phyloP scores from a whole-genome alignment of 2,329 filamentous ascomycete genomes.

The Hymenoscyphus repandus region DNA sequence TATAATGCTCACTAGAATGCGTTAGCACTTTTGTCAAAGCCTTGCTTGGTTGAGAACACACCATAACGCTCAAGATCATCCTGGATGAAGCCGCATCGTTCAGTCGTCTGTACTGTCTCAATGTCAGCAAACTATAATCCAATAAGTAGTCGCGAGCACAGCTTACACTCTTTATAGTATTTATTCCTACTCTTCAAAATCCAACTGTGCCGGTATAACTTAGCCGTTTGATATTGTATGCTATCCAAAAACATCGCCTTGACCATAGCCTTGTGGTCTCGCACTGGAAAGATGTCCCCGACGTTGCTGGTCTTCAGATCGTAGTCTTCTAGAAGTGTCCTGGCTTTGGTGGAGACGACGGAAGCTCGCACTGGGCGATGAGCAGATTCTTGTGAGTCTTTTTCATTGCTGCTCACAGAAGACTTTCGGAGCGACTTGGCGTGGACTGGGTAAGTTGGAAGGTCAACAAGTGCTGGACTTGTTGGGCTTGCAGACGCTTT shows the following conservation, averaged over 20 bases:
- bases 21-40: too few relatives aligned
- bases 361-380: neutral
- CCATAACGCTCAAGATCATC: conserved; percentile 17
- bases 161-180: conserved; percentile 14
- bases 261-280: conserved; percentile 10
- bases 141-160: neutral
- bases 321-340: conserved; percentile 15
- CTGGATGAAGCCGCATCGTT: conserved; percentile 15
- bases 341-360: neutral
- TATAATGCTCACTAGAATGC: conserved; percentile 10
- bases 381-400: neutral
- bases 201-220: conserved; percentile 17
- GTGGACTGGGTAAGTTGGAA: neutral
- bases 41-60: conserved; percentile 1
- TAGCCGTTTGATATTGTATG: conserved; percentile 13
- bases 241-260: conserved; percentile 14
- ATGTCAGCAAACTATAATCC: neutral
- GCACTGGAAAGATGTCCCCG: conserved; percentile 3
- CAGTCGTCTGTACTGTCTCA: conserved; percentile 6
- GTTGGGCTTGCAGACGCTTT: neutral
- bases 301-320: conserved; percentile 6
- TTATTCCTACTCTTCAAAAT: conserved; percentile 14
- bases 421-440: neutral
- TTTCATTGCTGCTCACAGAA: neutral
- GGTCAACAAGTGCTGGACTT: neutral